These are phyloP conservation scores for Puccinellia tenuiflora DNA, from an alignment of 176 grass and related monocot genomes.

Conservation along the genomic window DNA sequence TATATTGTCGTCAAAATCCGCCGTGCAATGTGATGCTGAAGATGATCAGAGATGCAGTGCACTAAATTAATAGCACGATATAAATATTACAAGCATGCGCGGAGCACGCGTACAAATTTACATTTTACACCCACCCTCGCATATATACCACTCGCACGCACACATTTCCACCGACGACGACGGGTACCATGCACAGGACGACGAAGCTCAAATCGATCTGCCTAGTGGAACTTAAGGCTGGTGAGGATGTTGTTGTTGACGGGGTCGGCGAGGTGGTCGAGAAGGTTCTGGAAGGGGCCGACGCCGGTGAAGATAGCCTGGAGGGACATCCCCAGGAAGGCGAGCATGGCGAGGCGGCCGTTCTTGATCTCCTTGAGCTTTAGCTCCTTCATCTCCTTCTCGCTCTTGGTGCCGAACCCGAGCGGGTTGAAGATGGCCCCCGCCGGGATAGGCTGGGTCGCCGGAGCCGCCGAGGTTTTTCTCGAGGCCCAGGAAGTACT, in stretches of 20 bases:
- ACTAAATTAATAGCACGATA: neutral
- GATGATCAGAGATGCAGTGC: neutral
- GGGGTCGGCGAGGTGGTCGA: slow-evolving; percentile 86
- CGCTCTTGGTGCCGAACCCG: slow-evolving; percentile 65
- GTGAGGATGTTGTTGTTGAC: slow-evolving; percentile 95
- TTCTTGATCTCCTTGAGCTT: slow-evolving; percentile 99
- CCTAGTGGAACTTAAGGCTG: slow-evolving; percentile 96
- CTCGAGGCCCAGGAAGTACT: slow-evolving; percentile 91
- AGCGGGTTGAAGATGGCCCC: slow-evolving; percentile 82
- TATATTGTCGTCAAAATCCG: too few relatives aligned
- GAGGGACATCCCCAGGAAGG: slow-evolving; percentile 61
- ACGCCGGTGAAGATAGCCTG: slow-evolving; percentile 75
- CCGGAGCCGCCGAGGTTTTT: slow-evolving; percentile 70
- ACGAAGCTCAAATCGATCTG: neutral
- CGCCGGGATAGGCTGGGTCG: slow-evolving; percentile 72
- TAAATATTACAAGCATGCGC: slow-evolving; percentile 17
- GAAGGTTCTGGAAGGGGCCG: slow-evolving; percentile 77
- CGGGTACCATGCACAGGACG: neutral
- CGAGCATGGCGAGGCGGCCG: slow-evolving; percentile 91
- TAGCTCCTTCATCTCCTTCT: slow-evolving; percentile 68
- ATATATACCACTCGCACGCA: neutral
- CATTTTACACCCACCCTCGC: slow-evolving; percentile 19
- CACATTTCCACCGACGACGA: neutral
- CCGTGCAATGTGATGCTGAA: too few relatives aligned
- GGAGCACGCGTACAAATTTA: slow-evolving; percentile 11